These are phyloP conservation scores for Liquidambar formosana DNA, from an alignment of 164 flowering plant genomes.

Conservation along the genomic window DNA sequence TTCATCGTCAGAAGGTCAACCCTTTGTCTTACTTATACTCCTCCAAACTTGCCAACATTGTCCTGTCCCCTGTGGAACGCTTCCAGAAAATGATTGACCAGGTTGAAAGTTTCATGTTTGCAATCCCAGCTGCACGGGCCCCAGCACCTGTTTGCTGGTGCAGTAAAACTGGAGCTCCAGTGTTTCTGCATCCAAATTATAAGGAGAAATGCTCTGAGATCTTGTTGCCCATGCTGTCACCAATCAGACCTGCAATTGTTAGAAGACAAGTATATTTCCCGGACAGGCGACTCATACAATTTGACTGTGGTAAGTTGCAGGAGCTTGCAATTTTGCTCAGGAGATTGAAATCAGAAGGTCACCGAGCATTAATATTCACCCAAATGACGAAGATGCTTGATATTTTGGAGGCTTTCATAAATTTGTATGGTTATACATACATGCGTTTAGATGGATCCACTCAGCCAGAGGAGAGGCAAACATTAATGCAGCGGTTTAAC, in stretches of 20 bases:
- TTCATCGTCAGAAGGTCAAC: conserved; percentile 48
- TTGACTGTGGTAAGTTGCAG: conserved; percentile 98
- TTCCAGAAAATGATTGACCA: conserved; percentile 62
- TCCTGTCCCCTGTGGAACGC: conserved; percentile 83
- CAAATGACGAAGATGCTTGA: conserved; percentile 99
- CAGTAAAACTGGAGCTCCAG: conserved; percentile 59
- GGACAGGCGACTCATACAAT: conserved; percentile 93
- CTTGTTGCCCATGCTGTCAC: conserved; percentile 74
- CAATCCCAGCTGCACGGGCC: conserved; percentile 94
- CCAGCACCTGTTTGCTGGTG: conserved; percentile 87
- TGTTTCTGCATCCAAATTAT: conserved; percentile 54
- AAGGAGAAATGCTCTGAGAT: conserved; percentile 53
- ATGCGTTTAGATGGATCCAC: conserved; percentile 99
- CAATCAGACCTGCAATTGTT: conserved; percentile 90
- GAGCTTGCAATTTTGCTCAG: conserved; percentile 85
- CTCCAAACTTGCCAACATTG: conserved; percentile 76
- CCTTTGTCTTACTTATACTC: conserved; percentile 58
- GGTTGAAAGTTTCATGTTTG: conserved; percentile 91
- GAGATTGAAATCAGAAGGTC: conserved; percentile 90
- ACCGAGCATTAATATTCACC: conserved; percentile 93
- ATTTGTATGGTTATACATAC: conserved; percentile 93
- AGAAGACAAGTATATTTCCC: conserved; percentile 96
- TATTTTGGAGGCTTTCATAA: conserved; percentile 91
- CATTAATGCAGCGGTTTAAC: conserved; percentile 95
- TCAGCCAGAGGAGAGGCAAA: conserved; percentile 95